These are phyloP conservation scores for Sanghuangporus weigelae DNA, from an alignment of 1,284 basidiomycete genomes.

Conservation along the genomic window DNA sequence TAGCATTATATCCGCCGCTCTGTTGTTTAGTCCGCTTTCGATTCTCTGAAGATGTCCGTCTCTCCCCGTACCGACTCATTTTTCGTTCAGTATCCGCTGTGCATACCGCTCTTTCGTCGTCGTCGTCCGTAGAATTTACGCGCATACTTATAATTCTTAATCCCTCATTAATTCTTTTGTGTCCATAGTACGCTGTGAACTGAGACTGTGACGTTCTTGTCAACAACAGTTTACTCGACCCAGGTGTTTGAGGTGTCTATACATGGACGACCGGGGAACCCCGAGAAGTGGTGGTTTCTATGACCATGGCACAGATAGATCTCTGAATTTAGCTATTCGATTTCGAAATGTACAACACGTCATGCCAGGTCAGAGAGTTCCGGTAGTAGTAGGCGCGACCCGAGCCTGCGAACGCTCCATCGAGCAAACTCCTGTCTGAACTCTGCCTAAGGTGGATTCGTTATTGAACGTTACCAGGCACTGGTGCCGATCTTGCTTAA, in stretches of 20 bases:
- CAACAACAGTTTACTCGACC: background rate
- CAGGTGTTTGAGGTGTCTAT: background rate
- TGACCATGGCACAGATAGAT: background rate
- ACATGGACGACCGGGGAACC: background rate
- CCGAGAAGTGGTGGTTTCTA: background rate
- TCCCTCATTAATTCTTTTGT: background rate
- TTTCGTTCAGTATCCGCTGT: background rate
- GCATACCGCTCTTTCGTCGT: background rate
- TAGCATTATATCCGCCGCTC: slow-evolving; percentile 6
- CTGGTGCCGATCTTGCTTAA: slow-evolving; percentile 3
- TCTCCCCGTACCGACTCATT: background rate
- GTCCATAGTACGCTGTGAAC: slow-evolving; percentile 7
- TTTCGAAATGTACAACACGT: background rate
- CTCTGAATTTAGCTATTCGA: background rate
- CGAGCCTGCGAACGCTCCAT: background rate
- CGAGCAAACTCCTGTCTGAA: background rate
- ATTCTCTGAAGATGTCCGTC: background rate
- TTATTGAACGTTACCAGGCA: slow-evolving; percentile 10
- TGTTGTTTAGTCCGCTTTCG: background rate
- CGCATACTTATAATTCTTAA: background rate
- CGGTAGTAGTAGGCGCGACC: slow-evolving; percentile 1
- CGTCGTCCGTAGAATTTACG: slow-evolving; percentile 4
- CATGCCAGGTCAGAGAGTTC: background rate
- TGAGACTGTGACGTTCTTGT: background rate
- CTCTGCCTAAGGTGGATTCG: background rate